Evolutionary conservation across 176 grass and related monocot species (phyloP).

Genomic region (Oryza coarctata): DNA sequence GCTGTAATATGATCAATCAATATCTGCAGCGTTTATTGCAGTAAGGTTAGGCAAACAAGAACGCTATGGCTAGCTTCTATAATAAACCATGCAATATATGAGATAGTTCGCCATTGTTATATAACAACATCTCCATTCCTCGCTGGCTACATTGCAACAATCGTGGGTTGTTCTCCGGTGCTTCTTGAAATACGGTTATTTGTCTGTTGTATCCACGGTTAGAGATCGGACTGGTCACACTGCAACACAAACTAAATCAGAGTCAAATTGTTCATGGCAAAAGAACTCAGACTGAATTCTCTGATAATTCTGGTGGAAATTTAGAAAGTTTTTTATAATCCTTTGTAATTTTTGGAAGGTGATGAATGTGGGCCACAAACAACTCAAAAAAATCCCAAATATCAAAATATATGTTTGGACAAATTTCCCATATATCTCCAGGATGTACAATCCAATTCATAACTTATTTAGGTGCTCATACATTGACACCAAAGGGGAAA

Average conservation of each 20-base stretch:
- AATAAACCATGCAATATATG: neutral
- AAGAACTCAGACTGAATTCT: neutral
- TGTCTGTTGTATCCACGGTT: neutral
- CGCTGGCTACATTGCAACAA: neutral
- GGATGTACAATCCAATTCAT: neutral
- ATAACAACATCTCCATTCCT: neutral
- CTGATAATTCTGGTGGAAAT: neutral
- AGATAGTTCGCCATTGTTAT: neutral
- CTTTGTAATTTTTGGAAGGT: neutral
- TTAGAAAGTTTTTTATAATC: neutral
- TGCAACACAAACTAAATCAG: neutral
- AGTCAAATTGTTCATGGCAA: neutral
- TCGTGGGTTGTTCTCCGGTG: neutral
- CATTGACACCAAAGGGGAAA: neutral
- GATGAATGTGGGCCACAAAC: neutral
- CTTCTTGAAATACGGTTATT: neutral
- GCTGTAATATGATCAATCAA: neutral
- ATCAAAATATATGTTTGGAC: neutral
- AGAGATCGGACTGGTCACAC: neutral
- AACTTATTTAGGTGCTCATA: neutral
- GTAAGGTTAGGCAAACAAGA: neutral
- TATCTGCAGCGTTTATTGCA: neutral
- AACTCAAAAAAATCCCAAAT: neutral
- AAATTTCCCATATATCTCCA: neutral
- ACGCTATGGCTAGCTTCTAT: neutral